Evolutionary conservation across 225 moss, liverwort and hornwort genomes (phyloP).

Genomic region (Sphagnum contortum): DNA sequence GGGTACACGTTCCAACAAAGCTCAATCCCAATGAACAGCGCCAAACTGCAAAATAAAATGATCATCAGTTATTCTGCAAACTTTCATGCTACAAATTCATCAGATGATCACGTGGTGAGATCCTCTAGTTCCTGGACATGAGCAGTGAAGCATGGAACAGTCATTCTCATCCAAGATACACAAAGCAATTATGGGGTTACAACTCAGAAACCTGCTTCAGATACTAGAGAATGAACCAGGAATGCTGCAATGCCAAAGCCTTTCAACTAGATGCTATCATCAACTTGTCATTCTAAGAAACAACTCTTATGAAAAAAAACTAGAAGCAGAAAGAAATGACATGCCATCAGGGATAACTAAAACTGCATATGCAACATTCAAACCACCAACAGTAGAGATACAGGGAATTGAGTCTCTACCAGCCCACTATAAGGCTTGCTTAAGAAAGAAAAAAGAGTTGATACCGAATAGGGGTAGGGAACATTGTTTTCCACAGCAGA

Average conservation of each 20-base stretch:
- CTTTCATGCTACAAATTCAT: background rate
- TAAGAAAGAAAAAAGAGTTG: background rate
- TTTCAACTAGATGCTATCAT: background rate
- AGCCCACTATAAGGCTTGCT: too few relatives aligned
- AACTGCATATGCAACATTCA: background rate
- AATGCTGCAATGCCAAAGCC: too few relatives aligned
- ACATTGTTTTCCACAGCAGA: conserved; percentile 78
- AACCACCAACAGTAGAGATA: background rate
- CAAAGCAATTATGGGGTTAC: background rate
- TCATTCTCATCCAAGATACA: background rate
- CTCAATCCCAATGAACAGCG: conserved; percentile 60
- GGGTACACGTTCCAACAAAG: conserved; percentile 95
- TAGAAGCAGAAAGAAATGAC: too few relatives aligned
- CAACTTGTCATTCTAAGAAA: too few relatives aligned
- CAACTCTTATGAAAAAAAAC: too few relatives aligned
- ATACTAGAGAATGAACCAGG: too few relatives aligned
- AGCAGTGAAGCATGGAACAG: background rate
- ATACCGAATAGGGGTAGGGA: conserved; percentile 54
- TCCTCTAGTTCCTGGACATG: too few relatives aligned
- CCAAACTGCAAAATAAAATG: conserved; percentile 40
- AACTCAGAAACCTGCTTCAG: too few relatives aligned
- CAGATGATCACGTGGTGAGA: too few relatives aligned
- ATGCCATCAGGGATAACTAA: too few relatives aligned
- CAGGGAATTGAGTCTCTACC: background rate
- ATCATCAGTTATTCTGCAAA: too few relatives aligned